A percentile compares a stretch with the other conserved stretches of the same genome.
phyloP scores from a whole-genome alignment of 106 monocot genomes.

The Gastrodia elata region DNA sequence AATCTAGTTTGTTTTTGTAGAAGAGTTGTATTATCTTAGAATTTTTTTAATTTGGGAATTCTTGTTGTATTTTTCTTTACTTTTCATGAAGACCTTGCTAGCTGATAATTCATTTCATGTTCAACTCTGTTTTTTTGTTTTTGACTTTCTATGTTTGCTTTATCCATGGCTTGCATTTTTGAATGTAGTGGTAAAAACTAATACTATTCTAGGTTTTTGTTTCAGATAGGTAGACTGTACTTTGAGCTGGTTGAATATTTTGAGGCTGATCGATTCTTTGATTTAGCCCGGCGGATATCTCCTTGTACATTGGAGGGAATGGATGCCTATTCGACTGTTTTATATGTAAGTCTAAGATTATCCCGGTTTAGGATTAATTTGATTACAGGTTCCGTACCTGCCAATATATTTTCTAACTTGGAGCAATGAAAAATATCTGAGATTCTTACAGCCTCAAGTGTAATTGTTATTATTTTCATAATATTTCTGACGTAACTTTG shows the following conservation, averaged over 20 bases:
- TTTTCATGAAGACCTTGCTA: neutral
- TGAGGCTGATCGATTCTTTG: slow-evolving; percentile 83
- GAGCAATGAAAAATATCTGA: neutral
- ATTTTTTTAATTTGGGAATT: neutral
- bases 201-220: neutral
- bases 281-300: slow-evolving; percentile 62
- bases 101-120: neutral
- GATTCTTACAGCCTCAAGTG: neutral
- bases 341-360: slow-evolving; percentile 62
- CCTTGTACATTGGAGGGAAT: slow-evolving; percentile 88
- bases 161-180: neutral
- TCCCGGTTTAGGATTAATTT: neutral
- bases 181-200: neutral
- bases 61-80: neutral
- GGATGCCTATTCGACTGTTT: slow-evolving; percentile 93
- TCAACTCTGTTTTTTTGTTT: neutral
- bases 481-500: neutral
- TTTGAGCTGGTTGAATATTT: slow-evolving; percentile 88
- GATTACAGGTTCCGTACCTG: neutral
- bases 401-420: neutral
- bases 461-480: neutral
- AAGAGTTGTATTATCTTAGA: neutral
- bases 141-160: neutral
- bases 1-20: neutral
- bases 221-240: slow-evolving; percentile 91